These are phyloP conservation scores for Colletotrichum falcatum DNA, from an alignment of 2,329 filamentous ascomycete genomes.

Conservation along the genomic window DNA sequence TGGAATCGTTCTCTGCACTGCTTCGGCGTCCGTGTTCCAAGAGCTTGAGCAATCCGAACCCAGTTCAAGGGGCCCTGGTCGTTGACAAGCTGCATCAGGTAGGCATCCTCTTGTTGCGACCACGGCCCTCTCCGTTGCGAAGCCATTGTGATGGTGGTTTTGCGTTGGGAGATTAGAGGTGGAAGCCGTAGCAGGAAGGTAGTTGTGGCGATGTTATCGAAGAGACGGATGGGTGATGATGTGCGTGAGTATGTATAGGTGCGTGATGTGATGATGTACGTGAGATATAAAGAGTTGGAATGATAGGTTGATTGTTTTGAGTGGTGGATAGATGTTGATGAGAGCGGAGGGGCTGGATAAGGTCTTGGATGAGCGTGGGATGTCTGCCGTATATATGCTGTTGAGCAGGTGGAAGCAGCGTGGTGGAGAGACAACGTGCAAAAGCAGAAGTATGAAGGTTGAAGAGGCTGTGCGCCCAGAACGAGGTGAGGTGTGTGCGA, in stretches of 20 bases:
- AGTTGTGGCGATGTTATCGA: neutral
- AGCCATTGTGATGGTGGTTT: constrained; percentile 10
- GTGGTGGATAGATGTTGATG: neutral
- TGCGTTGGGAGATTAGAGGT: neutral
- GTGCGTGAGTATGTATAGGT: constrained; percentile 14
- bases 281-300: neutral
- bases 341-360: constrained; percentile 11
- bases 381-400: constrained; percentile 33
- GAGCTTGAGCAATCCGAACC: constrained; percentile 84
- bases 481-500: constrained; percentile 20
- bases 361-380: constrained; percentile 29
- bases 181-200: neutral
- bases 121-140: constrained; percentile 76
- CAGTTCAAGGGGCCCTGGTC: constrained; percentile 85
- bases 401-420: constrained; percentile 39
- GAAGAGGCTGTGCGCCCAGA: constrained; percentile 30
- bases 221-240: neutral
- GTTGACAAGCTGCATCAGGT: constrained; percentile 77
- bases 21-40: constrained; percentile 86
- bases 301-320: neutral
- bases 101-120: constrained; percentile 81
- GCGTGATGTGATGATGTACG: neutral
- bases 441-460: constrained; percentile 16
- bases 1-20: constrained; percentile 96
- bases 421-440: constrained; percentile 33